A percentile compares a stretch with the other conserved stretches of the same genome.
Evolutionary conservation across 2,329 filamentous ascomycete genomes (phyloP).

Genomic region (Arachnomyces sp.): DNA sequence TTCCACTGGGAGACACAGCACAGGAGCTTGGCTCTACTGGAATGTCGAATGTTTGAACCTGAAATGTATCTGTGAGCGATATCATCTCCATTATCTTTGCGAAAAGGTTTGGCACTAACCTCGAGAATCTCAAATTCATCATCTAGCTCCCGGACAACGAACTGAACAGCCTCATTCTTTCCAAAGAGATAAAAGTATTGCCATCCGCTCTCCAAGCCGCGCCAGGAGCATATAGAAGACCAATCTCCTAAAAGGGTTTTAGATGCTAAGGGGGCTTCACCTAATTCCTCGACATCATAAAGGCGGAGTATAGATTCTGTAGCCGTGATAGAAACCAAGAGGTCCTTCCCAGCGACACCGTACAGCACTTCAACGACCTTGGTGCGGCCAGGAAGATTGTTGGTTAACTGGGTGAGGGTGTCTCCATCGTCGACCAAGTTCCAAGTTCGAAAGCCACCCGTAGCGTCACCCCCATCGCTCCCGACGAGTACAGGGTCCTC

Average conservation of each 20-base stretch:
- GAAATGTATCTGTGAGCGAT: not conserved
- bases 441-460: slow-evolving; percentile 38
- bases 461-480: slow-evolving; percentile 40
- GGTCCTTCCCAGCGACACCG: slow-evolving; percentile 29
- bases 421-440: slow-evolving; percentile 21
- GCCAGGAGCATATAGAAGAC: slow-evolving; percentile 43
- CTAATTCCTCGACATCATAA: slow-evolving; percentile 28
- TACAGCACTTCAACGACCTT: slow-evolving; percentile 39
- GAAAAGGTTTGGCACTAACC: slow-evolving; percentile 17
- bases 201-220: slow-evolving; percentile 30
- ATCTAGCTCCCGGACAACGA: slow-evolving; percentile 28
- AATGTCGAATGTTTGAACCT: slow-evolving; percentile 35
- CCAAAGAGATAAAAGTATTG: slow-evolving; percentile 43
- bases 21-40: slow-evolving; percentile 40
- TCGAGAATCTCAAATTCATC: slow-evolving; percentile 30
- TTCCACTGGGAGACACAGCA: slow-evolving; percentile 31
- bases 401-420: slow-evolving; percentile 24
- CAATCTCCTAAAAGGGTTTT: slow-evolving; percentile 39
- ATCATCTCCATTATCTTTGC: not conserved
- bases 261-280: slow-evolving; percentile 25
- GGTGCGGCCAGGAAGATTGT: slow-evolving; percentile 36
- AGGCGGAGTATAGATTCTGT: slow-evolving; percentile 38
- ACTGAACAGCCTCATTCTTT: slow-evolving; percentile 34
- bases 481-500: slow-evolving; percentile 34
- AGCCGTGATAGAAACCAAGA: slow-evolving; percentile 37